Conservation (phyloP, 2,329 filamentous ascomycete genomes). For the Lachnellula hyalina region DNA sequence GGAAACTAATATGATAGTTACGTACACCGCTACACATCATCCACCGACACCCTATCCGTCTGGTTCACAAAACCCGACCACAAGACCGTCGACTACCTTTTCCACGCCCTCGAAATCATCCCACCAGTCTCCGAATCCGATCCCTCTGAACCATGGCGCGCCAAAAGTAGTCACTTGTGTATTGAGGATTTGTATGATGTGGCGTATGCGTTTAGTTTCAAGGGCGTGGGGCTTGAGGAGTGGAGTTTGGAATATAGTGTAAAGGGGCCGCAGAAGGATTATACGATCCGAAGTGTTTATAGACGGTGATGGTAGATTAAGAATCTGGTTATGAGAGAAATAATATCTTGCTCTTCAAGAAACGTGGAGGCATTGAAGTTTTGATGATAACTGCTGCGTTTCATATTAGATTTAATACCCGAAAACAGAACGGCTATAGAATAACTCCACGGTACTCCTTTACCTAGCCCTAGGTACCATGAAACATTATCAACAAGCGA, state of each 20-base stretch:
- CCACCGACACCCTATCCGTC: conserved; percentile 54
- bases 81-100: conserved; percentile 63
- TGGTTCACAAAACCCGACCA: conserved; percentile 67
- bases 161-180: conserved; percentile 64
- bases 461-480: too few relatives aligned
- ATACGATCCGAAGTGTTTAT: conserved; percentile 53
- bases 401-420: too few relatives aligned
- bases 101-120: conserved; percentile 65
- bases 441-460: too few relatives aligned
- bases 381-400: too few relatives aligned
- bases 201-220: conserved; percentile 60
- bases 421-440: too few relatives aligned
- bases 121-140: conserved; percentile 27
- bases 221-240: conserved; percentile 48
- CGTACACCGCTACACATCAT: conserved; percentile 64
- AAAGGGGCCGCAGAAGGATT: conserved; percentile 69
- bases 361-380: not conserved
- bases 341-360: not conserved
- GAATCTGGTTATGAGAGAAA: not conserved
- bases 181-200: conserved; percentile 68
- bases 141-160: conserved; percentile 45
- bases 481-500: too few relatives aligned
- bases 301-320: conserved; percentile 14
- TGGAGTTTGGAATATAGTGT: conserved; percentile 63
- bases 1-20: conserved; percentile 46